These are phyloP conservation scores for Epipyxis sp. DNA, from an alignment of 108 stramenopile species.

Conservation along the genomic window DNA sequence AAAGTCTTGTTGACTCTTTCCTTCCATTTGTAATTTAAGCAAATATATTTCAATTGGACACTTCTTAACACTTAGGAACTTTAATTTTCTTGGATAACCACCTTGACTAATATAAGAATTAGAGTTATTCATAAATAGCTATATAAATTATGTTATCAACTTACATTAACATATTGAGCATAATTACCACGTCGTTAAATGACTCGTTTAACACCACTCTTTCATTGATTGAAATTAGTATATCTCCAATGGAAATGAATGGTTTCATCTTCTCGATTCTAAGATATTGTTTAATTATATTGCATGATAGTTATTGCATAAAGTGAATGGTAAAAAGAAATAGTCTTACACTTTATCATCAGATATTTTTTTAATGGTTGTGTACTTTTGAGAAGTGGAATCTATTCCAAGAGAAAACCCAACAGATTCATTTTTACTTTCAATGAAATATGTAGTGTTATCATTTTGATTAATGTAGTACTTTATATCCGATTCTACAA, in stretches of 20 bases:
- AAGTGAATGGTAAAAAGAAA: too few species aligned
- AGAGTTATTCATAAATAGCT: neutral
- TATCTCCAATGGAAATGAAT: conserved; percentile 20
- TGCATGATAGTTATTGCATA: too few species aligned
- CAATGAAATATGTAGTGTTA: neutral
- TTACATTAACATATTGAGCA: conserved; percentile 2
- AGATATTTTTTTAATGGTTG: neutral
- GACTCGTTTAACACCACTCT: neutral
- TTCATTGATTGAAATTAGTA: conserved; percentile 20
- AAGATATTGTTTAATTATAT: too few species aligned
- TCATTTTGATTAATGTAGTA: neutral
- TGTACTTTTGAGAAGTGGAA: neutral
- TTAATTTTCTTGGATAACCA: neutral
- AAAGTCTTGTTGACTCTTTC: neutral
- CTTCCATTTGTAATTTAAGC: neutral
- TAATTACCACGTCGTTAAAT: neutral
- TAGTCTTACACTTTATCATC: too few species aligned
- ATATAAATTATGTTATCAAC: neutral
- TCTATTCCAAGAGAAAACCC: neutral
- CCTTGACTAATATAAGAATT: neutral
- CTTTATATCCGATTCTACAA: conserved; percentile 1
- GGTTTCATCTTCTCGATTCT: neutral
- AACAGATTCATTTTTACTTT: neutral
- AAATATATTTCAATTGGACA: conserved; percentile 9
- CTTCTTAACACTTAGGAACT: neutral